These are phyloP conservation scores for Aspergillus ochraceoroseus DNA, from an alignment of 2,329 filamentous ascomycete genomes.

Conservation along the genomic window DNA sequence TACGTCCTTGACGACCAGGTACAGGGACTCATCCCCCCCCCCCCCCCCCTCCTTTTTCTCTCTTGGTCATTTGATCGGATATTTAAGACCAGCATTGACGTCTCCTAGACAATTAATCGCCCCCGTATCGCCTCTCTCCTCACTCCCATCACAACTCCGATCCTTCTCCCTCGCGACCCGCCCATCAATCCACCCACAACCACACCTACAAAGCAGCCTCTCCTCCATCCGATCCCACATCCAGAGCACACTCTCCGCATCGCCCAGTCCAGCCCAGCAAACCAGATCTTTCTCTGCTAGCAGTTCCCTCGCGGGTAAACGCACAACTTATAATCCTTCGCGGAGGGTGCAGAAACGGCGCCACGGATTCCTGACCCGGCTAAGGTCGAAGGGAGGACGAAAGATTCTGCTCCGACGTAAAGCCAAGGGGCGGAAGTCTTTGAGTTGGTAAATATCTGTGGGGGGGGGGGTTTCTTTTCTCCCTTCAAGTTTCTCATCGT, in stretches of 20 bases:
- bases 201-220: slow-evolving; percentile 7
- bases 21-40: slow-evolving; percentile 6
- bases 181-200: slow-evolving; percentile 10
- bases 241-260: slow-evolving; percentile 16
- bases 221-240: slow-evolving; percentile 4
- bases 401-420: slow-evolving; percentile 52
- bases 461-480: neutral
- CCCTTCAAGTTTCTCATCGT: slow-evolving; percentile 1
- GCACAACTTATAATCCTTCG: slow-evolving; percentile 57
- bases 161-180: slow-evolving; percentile 17
- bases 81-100: neutral
- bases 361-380: slow-evolving; percentile 55
- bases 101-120: slow-evolving; percentile 6
- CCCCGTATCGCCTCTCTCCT: neutral
- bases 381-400: slow-evolving; percentile 51
- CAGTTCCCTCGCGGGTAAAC: slow-evolving; percentile 40
- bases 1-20: slow-evolving; percentile 26
- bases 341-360: slow-evolving; percentile 58
- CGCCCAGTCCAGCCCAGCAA: slow-evolving; percentile 26
- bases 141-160: slow-evolving; percentile 14
- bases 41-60: neutral
- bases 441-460: slow-evolving; percentile 53
- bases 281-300: slow-evolving; percentile 44
- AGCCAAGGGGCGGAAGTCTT: slow-evolving; percentile 49
- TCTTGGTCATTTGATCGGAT: neutral